Evolutionary conservation across 2,329 filamentous ascomycete species (phyloP), one percentile per base, ranked within the genome.

Genomic region (Aschersonia sp.): DNA sequence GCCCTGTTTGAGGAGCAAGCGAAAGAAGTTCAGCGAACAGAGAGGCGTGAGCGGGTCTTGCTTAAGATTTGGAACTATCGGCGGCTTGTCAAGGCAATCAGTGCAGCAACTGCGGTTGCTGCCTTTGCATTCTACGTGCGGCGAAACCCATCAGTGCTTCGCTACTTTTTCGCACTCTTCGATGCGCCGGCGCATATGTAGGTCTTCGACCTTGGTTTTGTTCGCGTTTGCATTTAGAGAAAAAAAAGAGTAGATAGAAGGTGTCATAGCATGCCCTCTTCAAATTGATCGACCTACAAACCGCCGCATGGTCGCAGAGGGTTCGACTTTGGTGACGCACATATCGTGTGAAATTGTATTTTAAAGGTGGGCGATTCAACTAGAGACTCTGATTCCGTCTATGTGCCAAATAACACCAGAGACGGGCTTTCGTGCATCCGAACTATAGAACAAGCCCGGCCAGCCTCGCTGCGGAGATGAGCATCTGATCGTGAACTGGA

Each of bases 1-100:
- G 61, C 59, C 4, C 75, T 82, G 51, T 91, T 96, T 56, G 66
- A 77, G 40, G 72, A 72, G 53, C 91, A 97, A 61, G 78, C 80
- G 3, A 71, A 69, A 48, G 82, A 94, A 56, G 67, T 97, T n/a
- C 67, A 71, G 48, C 77, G 81, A 63, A 71, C 77, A 46, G 82
- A 94, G 58, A 47, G 61, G 45, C 57, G 57, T 40, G 55, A 59
- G 31, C 58, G 51, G 30, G 45, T 61, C 20, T 59, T 57, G 38
- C 47, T 51, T 44, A 49, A 72, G 30, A 55, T 84, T 30, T 81
- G 78, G 76, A 70, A 68, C 53, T 84, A 92, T 64, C 74, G 84
- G 46, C 72, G 75, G 51, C 79, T 85, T 1, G 75, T 76, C 43
- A 69, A 75, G 12, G 75, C 77, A 30, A 66, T 81, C 44, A 82